Evolutionary conservation across 495 filamentous ascomycete genomes (phyloP), one percentile per base, ranked within the genome.

Genomic region (Immersiella caudata): DNA sequence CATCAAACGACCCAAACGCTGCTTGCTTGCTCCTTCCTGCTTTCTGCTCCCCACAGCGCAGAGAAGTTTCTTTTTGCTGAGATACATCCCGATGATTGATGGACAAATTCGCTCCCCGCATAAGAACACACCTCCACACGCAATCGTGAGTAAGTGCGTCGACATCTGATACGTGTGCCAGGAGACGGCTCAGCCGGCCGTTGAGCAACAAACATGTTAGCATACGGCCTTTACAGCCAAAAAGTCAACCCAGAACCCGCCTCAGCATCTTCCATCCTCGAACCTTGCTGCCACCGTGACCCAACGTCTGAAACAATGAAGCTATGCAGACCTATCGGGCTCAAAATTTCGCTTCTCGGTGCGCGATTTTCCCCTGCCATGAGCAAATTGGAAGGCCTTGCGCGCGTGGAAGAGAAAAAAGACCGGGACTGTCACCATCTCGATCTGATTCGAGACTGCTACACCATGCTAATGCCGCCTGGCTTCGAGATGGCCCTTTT

Each of bases 51-150:
- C 52, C 51, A 56, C 29, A 35, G 21, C 52, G 51, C 21, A 21
- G 33, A 29, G 18, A 25, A 24, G 33, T n/a, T 56, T 56, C 18
- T 25, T 46, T 58, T 57, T 46, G 51, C 52, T 56, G 22, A 25
- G 33, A 49, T 52, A 40, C 27, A 58, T 56, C 14, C 36, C 33
- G 63, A 36, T 57, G 63, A 65, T 65, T 65, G 63, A 65, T 58
- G 63, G 63, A 65, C 51, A 57, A 58, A 65, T 65, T 12, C 24
- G 60, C 35, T 22, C 40, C 46, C 61, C 49, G 46, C 18, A 40
- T 54, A 21, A 24, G 33, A 24, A 36, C 11, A 8, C 60, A 40
- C 29, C 20, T 40, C 20, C 60, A 51, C 36, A 24, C 40, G 35
- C 60, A 25, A 46, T 46, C 40, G 40, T 46, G 40, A 46, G 40